Base-by-base conservation (phyloP, 495 filamentous ascomycete genomes). In the Penicillium atrosanguineum region DNA sequence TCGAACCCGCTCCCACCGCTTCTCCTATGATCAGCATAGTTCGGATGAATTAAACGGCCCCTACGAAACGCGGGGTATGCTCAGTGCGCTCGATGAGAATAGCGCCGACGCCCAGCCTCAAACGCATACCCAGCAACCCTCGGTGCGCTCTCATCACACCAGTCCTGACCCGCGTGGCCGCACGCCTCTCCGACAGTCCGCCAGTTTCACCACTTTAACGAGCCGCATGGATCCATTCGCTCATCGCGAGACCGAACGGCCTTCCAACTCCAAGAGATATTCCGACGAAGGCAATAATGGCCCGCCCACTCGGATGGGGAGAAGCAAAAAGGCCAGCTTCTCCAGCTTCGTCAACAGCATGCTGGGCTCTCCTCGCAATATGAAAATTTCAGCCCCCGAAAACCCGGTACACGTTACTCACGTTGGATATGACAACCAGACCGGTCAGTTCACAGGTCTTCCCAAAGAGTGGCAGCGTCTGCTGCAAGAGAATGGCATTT, bases 401-500 rank as follows among this genome's bases (percentile, higher is more conserved):
- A 97, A 98, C 65, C 95, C 95, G 11, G 91, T 97, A 25, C 94
- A 98, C 68, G 87, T 98, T 48, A 98, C 95, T 40, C 94, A 98
- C 66, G 94, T 98, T 49, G 92, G 95, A 45, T 96, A 96, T 68
- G 92, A 98, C 69, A 95, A 95, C 73, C 82, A 90, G 59, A 98
- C 94, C 4, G 94, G 94, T 50, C 89, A 97, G 70, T 98, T 96
- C 69, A 98, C 94, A 34, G 94, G 94, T 55, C 76, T 98, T 31
- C 94, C 94, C 1, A 95, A 95, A 69, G 94, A 98, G 79, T 98
- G 94, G 94, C 94, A 98, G 72, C 85, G 89, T 38, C 80, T 96
- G 64, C 82, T 98, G 58, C 88, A 94, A 73, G 91, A 96, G 68
- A 96, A 87, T 71, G 94, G 94, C 50, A 97, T 98, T 61, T 89